phyloP scores from a whole-genome alignment of 305 asterid species.

The Withania somnifera region DNA sequence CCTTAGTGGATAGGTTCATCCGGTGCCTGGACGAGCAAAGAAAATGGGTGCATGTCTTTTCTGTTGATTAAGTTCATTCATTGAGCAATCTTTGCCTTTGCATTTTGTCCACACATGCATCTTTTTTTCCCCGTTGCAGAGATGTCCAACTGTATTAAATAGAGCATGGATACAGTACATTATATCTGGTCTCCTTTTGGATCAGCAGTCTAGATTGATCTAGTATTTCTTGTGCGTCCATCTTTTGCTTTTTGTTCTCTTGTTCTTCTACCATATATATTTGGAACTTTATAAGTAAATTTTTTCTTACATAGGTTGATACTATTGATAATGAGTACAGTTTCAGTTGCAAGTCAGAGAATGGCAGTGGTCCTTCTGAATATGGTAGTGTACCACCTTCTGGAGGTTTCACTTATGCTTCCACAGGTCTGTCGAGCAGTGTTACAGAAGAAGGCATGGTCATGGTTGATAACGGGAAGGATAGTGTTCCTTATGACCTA shows the following conservation, averaged over 20 bases:
- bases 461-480: conserved; percentile 58
- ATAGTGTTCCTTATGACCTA: conserved; percentile 64
- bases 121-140: not conserved
- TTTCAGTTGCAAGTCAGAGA: conserved; percentile 49
- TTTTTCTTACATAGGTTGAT: conserved; percentile 33
- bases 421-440: conserved; percentile 33
- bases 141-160: not conserved
- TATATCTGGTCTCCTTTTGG: not conserved
- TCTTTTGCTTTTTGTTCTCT: conserved; percentile 5
- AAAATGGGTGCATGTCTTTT: not conserved
- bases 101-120: not conserved
- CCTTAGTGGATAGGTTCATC: not conserved
- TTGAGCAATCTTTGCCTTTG: not conserved
- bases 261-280: conserved; percentile 12
- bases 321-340: conserved; percentile 44
- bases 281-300: conserved; percentile 10
- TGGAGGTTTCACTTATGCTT: conserved; percentile 38
- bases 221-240: not conserved
- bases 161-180: not conserved
- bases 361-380: conserved; percentile 48
- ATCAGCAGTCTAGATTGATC: not conserved
- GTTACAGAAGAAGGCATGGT: conserved; percentile 48
- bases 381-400: conserved; percentile 46
- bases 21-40: not conserved
- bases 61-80: not conserved